Evolutionary conservation across 1,139 yeast species (phyloP).

Genomic region (Kodamaea ohmeri): DNA sequence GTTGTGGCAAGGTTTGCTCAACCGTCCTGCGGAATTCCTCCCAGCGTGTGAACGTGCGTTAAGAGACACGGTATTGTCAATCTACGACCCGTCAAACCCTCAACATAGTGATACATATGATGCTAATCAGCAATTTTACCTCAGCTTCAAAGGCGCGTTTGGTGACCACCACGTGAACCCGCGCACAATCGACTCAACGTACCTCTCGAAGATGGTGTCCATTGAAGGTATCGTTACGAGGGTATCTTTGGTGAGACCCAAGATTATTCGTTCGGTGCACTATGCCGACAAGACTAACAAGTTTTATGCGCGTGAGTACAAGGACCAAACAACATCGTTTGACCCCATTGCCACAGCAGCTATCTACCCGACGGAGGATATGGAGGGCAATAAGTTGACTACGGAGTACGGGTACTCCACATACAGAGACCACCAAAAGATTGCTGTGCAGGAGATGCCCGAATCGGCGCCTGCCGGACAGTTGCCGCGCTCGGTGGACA

Average conservation of each 20-base stretch:
- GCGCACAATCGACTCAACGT: slow-evolving; percentile 74
- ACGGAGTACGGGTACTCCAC: slow-evolving; percentile 95
- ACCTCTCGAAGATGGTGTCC: slow-evolving; percentile 78
- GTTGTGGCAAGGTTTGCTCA: slow-evolving; percentile 75
- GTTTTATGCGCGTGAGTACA: slow-evolving; percentile 87
- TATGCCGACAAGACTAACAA: slow-evolving; percentile 82
- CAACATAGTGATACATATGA: slow-evolving; percentile 47
- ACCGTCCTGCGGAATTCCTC: slow-evolving; percentile 76
- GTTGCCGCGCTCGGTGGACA: slow-evolving; percentile 88
- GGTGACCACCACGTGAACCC: slow-evolving; percentile 89
- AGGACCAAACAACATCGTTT: slow-evolving; percentile 89
- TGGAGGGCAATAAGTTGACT: slow-evolving; percentile 79
- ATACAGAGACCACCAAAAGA: slow-evolving; percentile 90
- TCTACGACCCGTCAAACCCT: slow-evolving; percentile 56
- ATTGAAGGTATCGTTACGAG: slow-evolving; percentile 95
- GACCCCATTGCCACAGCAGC: slow-evolving; percentile 84
- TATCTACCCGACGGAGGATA: slow-evolving; percentile 90
- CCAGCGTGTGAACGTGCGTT: slow-evolving; percentile 92
- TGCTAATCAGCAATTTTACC: slow-evolving; percentile 64
- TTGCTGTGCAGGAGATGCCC: slow-evolving; percentile 96
- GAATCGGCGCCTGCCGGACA: slow-evolving; percentile 99
- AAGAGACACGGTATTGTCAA: slow-evolving; percentile 71
- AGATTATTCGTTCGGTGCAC: slow-evolving; percentile 88
- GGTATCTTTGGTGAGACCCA: slow-evolving; percentile 91
- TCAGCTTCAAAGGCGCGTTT: slow-evolving; percentile 88